Percentiles rank a stretch among this genome's conserved stretches.
These are phyloP conservation scores for Hypericum perforatum DNA, from an alignment of 345 rosid species.

Conservation along the genomic window DNA sequence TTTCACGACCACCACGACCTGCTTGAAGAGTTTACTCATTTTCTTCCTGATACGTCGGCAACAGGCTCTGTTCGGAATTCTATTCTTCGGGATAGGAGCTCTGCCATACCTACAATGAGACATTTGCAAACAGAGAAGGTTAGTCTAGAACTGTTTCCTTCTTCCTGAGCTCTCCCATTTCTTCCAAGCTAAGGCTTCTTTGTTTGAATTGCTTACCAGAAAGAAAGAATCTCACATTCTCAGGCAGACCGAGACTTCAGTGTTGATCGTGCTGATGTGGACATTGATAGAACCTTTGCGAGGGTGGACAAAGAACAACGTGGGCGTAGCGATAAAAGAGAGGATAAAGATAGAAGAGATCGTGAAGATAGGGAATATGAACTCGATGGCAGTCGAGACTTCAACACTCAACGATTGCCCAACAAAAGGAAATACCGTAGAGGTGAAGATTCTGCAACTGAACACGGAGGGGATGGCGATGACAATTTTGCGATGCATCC, in stretches of 20 bases:
- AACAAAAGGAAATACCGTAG: conserved; percentile 37
- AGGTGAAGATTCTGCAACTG: conserved; percentile 39
- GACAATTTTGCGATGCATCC: conserved; percentile 41
- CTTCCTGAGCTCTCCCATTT: conserved; percentile 3
- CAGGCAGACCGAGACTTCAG: conserved; percentile 48
- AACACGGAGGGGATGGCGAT: conserved; percentile 49
- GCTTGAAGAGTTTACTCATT: conserved; percentile 77
- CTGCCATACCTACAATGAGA: conserved; percentile 46
- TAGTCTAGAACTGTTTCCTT: conserved; percentile 9
- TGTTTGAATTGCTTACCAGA: conserved; percentile 37
- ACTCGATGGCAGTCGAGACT: conserved; percentile 49
- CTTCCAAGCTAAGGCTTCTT: conserved; percentile 20
- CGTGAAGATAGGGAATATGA: conserved; percentile 49
- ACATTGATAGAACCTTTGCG: conserved; percentile 39
- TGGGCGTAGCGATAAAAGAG: conserved; percentile 61
- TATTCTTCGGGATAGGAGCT: conserved; percentile 48
- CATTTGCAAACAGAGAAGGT: conserved; percentile 68
- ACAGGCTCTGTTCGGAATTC: conserved; percentile 48
- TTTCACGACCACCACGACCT: conserved; percentile 78
- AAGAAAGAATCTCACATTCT: conserved; percentile 43
- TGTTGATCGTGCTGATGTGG: conserved; percentile 46
- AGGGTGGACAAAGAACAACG: conserved; percentile 62
- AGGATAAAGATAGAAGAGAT: conserved; percentile 59
- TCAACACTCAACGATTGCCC: conserved; percentile 42
- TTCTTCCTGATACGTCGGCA: conserved; percentile 81